phyloP scores from a whole-genome alignment of 768 basidiomycete genomes.

The Mycena vulgaris region DNA sequence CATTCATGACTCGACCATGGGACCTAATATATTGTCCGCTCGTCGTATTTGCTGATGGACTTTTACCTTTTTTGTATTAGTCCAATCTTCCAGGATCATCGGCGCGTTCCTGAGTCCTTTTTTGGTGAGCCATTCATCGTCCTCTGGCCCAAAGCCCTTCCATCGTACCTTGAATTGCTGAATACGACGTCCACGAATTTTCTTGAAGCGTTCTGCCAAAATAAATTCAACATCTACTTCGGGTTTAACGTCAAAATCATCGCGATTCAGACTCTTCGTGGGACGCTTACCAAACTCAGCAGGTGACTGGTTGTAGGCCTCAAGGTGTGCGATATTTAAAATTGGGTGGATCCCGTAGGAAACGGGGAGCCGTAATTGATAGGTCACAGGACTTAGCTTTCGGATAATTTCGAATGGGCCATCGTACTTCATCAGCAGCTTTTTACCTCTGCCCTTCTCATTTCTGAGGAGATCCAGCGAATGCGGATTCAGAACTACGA shows the following conservation, averaged over 20 bases:
- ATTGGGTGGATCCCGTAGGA: constrained; percentile 32
- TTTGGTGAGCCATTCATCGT: constrained; percentile 1
- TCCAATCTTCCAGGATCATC: not conserved
- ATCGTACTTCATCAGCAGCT: constrained; percentile 34
- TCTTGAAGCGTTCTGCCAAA: constrained; percentile 34
- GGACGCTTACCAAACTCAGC: constrained; percentile 31
- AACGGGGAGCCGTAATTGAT: constrained; percentile 22
- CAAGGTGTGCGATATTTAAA: constrained; percentile 43
- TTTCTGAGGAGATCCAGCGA: constrained; percentile 32
- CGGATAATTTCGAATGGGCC: constrained; percentile 44
- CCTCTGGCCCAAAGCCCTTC: not conserved
- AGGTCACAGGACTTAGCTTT: constrained; percentile 38
- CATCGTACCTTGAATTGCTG: constrained; percentile 16
- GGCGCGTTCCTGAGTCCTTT: not conserved
- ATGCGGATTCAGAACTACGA: constrained; percentile 42
- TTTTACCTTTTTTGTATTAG: not conserved
- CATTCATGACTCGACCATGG: too few species aligned
- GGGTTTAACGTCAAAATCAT: constrained; percentile 25
- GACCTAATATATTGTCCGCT: too few species aligned
- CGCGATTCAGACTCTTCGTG: constrained; percentile 5
- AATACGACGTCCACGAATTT: not conserved
- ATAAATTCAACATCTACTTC: constrained; percentile 45
- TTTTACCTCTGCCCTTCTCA: constrained; percentile 42
- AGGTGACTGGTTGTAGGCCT: constrained; percentile 38
- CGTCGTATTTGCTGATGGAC: not conserved